Conservation (phyloP, 768 basidiomycete species). For the Lactarius vividus region DNA sequence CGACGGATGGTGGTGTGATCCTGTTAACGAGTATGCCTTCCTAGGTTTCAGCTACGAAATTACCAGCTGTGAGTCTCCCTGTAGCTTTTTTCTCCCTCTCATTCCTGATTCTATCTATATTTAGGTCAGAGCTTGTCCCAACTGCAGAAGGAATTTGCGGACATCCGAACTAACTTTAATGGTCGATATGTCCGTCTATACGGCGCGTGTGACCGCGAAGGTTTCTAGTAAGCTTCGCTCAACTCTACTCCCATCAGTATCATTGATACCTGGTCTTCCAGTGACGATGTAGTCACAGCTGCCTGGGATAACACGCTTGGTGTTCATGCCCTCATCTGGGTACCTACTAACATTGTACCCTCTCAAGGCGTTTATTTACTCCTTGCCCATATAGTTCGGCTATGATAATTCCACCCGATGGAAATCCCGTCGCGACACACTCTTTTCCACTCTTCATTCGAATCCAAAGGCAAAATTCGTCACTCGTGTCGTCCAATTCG, state of each 20-base stretch:
- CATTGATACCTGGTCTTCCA: constrained; percentile 29
- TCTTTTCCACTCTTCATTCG: constrained; percentile 31
- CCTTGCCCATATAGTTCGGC: constrained; percentile 29
- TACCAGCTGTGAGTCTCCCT: constrained; percentile 48
- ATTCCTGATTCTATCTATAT: constrained; percentile 13
- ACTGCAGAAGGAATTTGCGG: constrained; percentile 54
- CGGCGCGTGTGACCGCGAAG: constrained; percentile 38
- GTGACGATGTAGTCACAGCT: constrained; percentile 60
- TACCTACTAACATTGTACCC: constrained; percentile 33
- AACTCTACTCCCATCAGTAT: not conserved
- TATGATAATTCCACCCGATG: constrained; percentile 30
- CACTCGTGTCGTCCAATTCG: constrained; percentile 65
- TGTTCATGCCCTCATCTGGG: constrained; percentile 72
- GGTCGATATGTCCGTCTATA: constrained; percentile 63
- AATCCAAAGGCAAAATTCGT: constrained; percentile 52
- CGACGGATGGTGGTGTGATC: constrained; percentile 51
- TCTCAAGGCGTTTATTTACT: not conserved
- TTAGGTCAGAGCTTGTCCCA: constrained; percentile 54
- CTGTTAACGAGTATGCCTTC: constrained; percentile 65
- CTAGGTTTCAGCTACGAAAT: constrained; percentile 76
- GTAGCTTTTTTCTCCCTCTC: not conserved
- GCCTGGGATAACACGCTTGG: constrained; percentile 66
- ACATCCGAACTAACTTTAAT: constrained; percentile 56
- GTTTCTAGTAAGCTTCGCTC: constrained; percentile 37
- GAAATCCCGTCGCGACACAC: constrained; percentile 31